Base-by-base conservation (phyloP, 352 stramenopile species). In the Saprolegnia parasitica region DNA sequence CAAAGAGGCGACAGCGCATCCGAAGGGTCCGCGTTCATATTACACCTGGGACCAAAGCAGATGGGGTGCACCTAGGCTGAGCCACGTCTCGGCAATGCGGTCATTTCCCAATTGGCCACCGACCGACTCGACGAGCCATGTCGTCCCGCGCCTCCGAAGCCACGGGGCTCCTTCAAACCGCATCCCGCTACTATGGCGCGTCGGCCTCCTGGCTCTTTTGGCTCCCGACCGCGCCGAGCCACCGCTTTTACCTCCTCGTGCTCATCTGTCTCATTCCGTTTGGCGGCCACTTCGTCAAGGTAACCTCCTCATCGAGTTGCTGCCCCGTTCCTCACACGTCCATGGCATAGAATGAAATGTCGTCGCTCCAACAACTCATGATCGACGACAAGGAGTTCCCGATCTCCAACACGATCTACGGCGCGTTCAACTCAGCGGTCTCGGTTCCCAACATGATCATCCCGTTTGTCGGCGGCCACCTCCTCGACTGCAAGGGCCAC, bases 221-320 rank as follows among this genome's bases (percentile, higher is more conserved):
- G 86, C 45, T 57, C 47, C 80, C 83, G 29, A 87, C 78, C 45
- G 87, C 83, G 39, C 65, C 76, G 1, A 75, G 78, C 50, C 80
- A 93, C 66, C 84, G 86, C 55, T 91, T 91, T 72, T 94, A 78
- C 65, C 74, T 94, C 56, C 75, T 94, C 10, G 4, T 94, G 23
- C 81, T 91, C 71, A 94, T 93, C 80, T 90, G 83, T 70, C 83
- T 73, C 74, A 91, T 94, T 67, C 81, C 86, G 42, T 91, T 94
- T 68, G 83, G 86, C 39, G 86, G 81, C 32, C 86, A 94, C 76
- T 94, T 94, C 54, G 83, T 92, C 63, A 91, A 91, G 77, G 80
- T 87, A 5, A 35, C 15, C 13, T 46, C 39, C 39, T n/a, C n/a
- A n/a, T n/a, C n/a, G n/a, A n/a, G n/a, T n/a, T n/a, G n/a, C n/a